Conservation (phyloP, 345 rosid genomes). For the Tarenaya hassleriana region DNA sequence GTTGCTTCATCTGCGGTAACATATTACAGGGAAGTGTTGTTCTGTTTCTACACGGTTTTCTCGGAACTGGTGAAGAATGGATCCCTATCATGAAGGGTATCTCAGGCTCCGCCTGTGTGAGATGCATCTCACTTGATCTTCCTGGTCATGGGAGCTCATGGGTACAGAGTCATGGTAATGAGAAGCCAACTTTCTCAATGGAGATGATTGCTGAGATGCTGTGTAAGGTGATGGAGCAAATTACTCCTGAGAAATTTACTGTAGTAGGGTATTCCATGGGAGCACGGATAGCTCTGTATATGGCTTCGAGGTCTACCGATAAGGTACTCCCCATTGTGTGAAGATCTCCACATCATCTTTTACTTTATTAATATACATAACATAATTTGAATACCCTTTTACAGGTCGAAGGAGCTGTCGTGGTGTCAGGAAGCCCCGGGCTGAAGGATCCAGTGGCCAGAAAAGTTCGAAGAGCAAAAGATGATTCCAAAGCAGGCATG, state of each 20-base stretch:
- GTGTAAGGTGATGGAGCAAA: constrained; percentile 37
- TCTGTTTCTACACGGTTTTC: constrained; percentile 85
- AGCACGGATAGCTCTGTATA: constrained; percentile 78
- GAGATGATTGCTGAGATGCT: constrained; percentile 44
- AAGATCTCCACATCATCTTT: background rate
- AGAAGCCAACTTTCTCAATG: constrained; percentile 45
- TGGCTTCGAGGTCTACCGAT: constrained; percentile 53
- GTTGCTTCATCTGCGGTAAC: constrained; percentile 12
- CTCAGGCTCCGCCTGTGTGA: constrained; percentile 63
- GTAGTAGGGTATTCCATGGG: constrained; percentile 93
- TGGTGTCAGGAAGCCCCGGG: constrained; percentile 93
- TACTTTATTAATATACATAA: constrained; percentile 12
- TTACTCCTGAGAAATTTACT: constrained; percentile 52
- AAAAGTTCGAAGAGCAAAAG: constrained; percentile 64
- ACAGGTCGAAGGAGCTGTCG: constrained; percentile 67
- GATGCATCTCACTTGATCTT: constrained; percentile 83
- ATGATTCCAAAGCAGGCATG: constrained; percentile 52
- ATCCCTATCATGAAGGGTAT: constrained; percentile 68
- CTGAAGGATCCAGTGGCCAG: constrained; percentile 41
- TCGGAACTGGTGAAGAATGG: constrained; percentile 93
- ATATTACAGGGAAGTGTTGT: constrained; percentile 47
- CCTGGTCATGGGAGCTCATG: constrained; percentile 85
- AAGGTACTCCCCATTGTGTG: constrained; percentile 38
- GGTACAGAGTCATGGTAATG: constrained; percentile 26
- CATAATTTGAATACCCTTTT: constrained; percentile 1